These are phyloP conservation scores for Lithocarpus polystachyus DNA, from an alignment of 306 rosid genomes.

Conservation along the genomic window DNA sequence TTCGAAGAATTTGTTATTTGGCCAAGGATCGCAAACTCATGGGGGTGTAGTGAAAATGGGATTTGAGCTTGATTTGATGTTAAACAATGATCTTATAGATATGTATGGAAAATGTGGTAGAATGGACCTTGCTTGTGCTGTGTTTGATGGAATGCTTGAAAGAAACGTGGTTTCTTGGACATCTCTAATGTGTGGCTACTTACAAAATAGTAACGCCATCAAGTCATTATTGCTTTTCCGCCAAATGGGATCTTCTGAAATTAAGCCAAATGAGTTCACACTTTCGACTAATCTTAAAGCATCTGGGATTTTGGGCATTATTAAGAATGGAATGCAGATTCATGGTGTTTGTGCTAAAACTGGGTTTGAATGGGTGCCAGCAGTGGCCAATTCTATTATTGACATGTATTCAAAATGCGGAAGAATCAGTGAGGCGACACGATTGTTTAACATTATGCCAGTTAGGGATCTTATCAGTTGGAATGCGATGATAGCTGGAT, in stretches of 20 bases:
- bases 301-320: constrained; percentile 39
- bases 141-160: constrained; percentile 59
- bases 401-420: constrained; percentile 67
- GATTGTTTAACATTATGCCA: constrained; percentile 41
- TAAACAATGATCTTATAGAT: constrained; percentile 51
- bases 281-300: constrained; percentile 56
- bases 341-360: constrained; percentile 56
- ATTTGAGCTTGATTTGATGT: constrained; percentile 37
- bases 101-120: constrained; percentile 58
- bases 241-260: constrained; percentile 34
- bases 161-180: constrained; percentile 50
- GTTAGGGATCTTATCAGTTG: constrained; percentile 52
- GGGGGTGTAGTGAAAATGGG: constrained; percentile 42
- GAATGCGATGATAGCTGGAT: constrained; percentile 66
- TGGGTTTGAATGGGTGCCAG: constrained; percentile 40
- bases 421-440: constrained; percentile 38
- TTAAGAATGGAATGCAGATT: constrained; percentile 54
- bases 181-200: constrained; percentile 44
- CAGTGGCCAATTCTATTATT: constrained; percentile 54
- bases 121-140: constrained; percentile 21
- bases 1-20: constrained; percentile 33
- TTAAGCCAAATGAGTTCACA: constrained; percentile 51
- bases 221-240: constrained; percentile 37
- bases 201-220: constrained; percentile 44
- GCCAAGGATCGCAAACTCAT: constrained; percentile 45